Base-by-base conservation (phyloP, 805 yeast species). In the Starmera caribaea region DNA sequence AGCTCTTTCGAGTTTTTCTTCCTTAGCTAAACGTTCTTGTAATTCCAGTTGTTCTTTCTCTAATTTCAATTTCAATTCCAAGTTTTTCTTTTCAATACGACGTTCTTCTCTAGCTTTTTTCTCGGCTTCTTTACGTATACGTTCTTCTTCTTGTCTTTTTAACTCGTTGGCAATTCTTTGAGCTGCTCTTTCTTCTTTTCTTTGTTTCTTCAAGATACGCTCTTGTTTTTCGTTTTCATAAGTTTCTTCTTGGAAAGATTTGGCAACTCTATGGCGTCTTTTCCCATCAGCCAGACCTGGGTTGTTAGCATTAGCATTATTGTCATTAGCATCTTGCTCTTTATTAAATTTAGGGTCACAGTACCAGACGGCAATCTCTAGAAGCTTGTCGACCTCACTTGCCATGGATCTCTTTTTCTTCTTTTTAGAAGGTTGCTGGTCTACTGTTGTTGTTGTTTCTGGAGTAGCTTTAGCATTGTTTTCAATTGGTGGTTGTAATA, bases 71-170 rank as follows among this genome's bases (percentile, higher is more conserved):
- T 34, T 38, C 6, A 32, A 10, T 40, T 43, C 4, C 12, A 16
- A 10, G n/a, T 33, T 31, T 41, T 43, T 37, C 42, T 43, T 31
- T 37, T 41, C 35, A 43, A 37, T 12, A 43, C 39, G 11, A 40
- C 37, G 12, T 41, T 43, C 8, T 21, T 21, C 26, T 21, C 6
- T 21, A 21, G 6, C 26, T 13, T 37, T 41, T 14, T 40, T 33
- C 26, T 30, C 29, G 4, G 36, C 32, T 7, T 38, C 34, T 13
- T 39, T 16, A 2, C 9, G 14, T n/a, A 3, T 16, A 12, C 13
- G 13, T 21, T 35, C 35, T 27, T 41, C 46, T 29, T 36, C 34
- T 32, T 39, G 16, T 28, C 21, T 15, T 12, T 26, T 16, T 28
- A 33, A 33, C 9, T 27, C 13, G 16, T 30, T 27, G 30, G 28